Conservation (phyloP, 306 rosid genomes). For the Adenanthera pavonina region DNA sequence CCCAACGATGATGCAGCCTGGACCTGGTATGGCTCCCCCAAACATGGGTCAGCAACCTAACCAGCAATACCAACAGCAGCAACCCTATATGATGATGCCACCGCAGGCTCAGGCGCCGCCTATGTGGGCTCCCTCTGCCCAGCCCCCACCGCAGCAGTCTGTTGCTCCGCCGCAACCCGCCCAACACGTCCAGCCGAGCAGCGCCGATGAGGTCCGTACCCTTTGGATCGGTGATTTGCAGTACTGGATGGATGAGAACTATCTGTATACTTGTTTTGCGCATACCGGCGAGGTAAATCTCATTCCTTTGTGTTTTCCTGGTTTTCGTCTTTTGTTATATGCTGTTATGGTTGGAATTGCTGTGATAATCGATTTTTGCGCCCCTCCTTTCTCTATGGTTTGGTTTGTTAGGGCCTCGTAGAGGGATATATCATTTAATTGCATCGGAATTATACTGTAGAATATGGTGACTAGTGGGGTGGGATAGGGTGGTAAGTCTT, state of each 20-base stretch:
- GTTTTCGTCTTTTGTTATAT: background rate
- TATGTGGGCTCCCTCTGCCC: conserved; percentile 69
- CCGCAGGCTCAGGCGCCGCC: conserved; percentile 62
- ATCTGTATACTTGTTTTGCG: conserved; percentile 65
- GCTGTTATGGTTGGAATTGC: background rate
- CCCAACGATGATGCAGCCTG: conserved; percentile 80
- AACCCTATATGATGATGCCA: conserved; percentile 91
- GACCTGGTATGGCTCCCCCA: conserved; percentile 69
- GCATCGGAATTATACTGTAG: background rate
- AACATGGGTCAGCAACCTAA: conserved; percentile 61
- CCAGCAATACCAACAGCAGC: conserved; percentile 65
- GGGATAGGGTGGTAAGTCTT: background rate
- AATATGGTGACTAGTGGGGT: background rate
- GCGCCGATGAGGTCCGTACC: conserved; percentile 86
- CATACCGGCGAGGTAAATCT: conserved; percentile 81
- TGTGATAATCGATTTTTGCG: background rate
- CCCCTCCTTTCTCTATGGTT: background rate
- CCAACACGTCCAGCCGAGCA: conserved; percentile 51
- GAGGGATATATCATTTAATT: background rate
- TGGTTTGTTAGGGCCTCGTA: background rate
- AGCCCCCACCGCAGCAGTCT: conserved; percentile 45
- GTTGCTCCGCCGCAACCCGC: conserved; percentile 42
- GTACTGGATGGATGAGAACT: conserved; percentile 95
- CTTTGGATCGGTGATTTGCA: conserved; percentile 98
- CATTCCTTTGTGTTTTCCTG: background rate